Percentiles rank a stretch among this genome's conserved stretches.
phyloP scores from a whole-genome alignment of 805 yeast genomes.

The Grigorovia transvaalensis region DNA sequence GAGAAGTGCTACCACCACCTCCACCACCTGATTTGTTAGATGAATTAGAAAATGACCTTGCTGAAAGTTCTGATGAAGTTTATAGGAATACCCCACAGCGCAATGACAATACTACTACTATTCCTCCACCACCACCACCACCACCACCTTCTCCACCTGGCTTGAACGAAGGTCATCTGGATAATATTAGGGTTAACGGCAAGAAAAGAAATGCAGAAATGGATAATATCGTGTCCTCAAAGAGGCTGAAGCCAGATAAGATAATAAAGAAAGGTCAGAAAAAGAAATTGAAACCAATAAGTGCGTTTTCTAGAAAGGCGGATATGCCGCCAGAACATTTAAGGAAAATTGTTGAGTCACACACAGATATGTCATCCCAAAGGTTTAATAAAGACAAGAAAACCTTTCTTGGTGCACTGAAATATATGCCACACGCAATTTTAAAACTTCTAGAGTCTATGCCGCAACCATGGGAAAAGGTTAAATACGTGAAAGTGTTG shows the following conservation, averaged over 20 bases:
- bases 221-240: neutral
- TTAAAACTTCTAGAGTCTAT: slow-evolving; percentile 82
- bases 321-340: slow-evolving; percentile 93
- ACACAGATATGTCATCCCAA: slow-evolving; percentile 74
- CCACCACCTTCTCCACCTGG: slow-evolving; percentile 27
- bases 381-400: slow-evolving; percentile 76
- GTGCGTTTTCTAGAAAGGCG: slow-evolving; percentile 43
- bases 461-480: slow-evolving; percentile 98
- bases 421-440: slow-evolving; percentile 93
- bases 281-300: slow-evolving; percentile 12
- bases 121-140: slow-evolving; percentile 20
- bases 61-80: neutral
- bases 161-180: neutral
- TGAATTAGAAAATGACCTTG: slow-evolving; percentile 1
- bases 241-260: slow-evolving; percentile 3
- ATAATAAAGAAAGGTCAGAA: slow-evolving; percentile 10
- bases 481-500: slow-evolving; percentile 74
- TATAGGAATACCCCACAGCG: neutral
- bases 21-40: slow-evolving; percentile 15
- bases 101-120: neutral
- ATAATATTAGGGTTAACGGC: neutral
- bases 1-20: slow-evolving; percentile 11
- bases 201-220: neutral
- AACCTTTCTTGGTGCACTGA: slow-evolving; percentile 80
- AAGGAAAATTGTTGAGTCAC: slow-evolving; percentile 71